Percentiles rank a stretch among this genome's conserved stretches.
These are phyloP conservation scores for Podospora fimiseda DNA, from an alignment of 495 filamentous ascomycete species.

Conservation along the genomic window DNA sequence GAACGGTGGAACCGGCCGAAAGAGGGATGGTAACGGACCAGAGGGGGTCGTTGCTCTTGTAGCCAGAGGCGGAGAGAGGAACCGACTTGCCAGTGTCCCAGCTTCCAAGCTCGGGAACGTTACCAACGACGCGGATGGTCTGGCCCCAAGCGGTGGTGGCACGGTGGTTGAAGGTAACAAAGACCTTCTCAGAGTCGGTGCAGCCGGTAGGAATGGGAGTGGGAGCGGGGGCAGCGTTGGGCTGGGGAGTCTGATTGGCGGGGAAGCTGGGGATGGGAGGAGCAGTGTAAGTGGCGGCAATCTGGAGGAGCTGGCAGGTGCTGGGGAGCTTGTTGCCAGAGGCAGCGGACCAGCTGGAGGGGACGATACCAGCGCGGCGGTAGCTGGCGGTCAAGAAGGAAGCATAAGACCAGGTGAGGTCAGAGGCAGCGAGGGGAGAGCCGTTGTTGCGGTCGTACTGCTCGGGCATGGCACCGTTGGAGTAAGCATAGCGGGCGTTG, in stretches of 20 bases:
- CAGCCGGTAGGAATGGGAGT: conserved; percentile 34
- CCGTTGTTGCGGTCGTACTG: conserved; percentile 53
- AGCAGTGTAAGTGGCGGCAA: conserved; percentile 52
- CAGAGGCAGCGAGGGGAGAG: conserved; percentile 46
- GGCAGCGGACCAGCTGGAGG: conserved; percentile 47
- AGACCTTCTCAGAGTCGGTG: conserved; percentile 40
- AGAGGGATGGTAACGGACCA: conserved; percentile 52
- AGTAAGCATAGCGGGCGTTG: conserved; percentile 40
- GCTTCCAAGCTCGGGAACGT: conserved; percentile 46
- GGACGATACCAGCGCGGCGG: conserved; percentile 43
- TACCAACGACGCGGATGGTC: conserved; percentile 54
- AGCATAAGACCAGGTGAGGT: conserved; percentile 66
- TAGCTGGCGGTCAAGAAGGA: conserved; percentile 55
- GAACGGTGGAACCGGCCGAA: conserved; percentile 44
- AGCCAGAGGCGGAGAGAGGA: conserved; percentile 46
- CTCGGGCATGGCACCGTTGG: conserved; percentile 53
- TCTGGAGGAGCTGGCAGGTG: conserved; percentile 46
- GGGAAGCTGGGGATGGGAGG: conserved; percentile 54
- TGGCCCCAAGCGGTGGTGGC: conserved; percentile 52
- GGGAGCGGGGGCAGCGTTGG: conserved; percentile 24
- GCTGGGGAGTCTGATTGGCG: conserved; percentile 40
- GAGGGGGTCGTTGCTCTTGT: conserved; percentile 48
- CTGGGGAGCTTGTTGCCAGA: conserved; percentile 46
- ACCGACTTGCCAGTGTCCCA: conserved; percentile 50
- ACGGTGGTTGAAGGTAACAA: conserved; percentile 53